These are phyloP conservation scores for Mycena haematopus DNA, from an alignment of 768 basidiomycete species.

Conservation along the genomic window DNA sequence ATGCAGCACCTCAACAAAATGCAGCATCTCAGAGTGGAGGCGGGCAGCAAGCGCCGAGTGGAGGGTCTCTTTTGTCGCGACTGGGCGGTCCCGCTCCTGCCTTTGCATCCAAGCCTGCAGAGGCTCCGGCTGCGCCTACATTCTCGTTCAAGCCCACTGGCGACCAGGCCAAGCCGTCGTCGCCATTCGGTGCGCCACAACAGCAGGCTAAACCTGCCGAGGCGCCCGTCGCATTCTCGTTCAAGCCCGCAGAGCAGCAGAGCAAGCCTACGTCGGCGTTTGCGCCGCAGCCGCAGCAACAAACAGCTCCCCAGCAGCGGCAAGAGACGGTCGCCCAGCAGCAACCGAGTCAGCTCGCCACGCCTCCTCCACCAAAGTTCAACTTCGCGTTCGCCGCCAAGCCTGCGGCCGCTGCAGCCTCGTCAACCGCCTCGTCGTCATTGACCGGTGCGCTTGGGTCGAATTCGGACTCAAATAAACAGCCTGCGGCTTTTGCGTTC, in stretches of 20 bases:
- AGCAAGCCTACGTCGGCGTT: constrained; percentile 21
- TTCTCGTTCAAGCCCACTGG: constrained; percentile 26
- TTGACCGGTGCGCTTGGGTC: constrained; percentile 3
- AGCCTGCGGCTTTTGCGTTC: constrained; percentile 31
- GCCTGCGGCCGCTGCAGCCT: constrained; percentile 15
- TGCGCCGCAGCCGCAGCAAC: constrained; percentile 24
- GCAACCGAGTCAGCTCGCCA: constrained; percentile 28
- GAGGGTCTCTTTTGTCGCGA: constrained; percentile 34
- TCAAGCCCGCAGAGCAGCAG: constrained; percentile 28
- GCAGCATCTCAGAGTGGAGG: background rate
- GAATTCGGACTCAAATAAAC: background rate
- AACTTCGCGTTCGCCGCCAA: constrained; percentile 41
- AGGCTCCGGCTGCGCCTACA: constrained; percentile 3
- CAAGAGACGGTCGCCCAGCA: constrained; percentile 2
- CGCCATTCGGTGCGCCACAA: constrained; percentile 12
- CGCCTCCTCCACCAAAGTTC: constrained; percentile 44
- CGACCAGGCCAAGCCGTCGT: background rate
- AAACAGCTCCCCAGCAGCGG: constrained; percentile 19
- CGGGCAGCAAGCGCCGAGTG: constrained; percentile 8
- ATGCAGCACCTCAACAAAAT: constrained; percentile 5
- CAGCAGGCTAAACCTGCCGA: constrained; percentile 16
- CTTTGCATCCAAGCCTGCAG: constrained; percentile 14
- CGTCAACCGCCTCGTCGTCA: constrained; percentile 25
- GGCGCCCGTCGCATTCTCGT: constrained; percentile 9
- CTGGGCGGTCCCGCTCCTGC: constrained; percentile 23